Evolutionary conservation across 176 grass and related monocot species (phyloP), one percentile per base, ranked within the genome.

Genomic region (Cocos nucifera): DNA sequence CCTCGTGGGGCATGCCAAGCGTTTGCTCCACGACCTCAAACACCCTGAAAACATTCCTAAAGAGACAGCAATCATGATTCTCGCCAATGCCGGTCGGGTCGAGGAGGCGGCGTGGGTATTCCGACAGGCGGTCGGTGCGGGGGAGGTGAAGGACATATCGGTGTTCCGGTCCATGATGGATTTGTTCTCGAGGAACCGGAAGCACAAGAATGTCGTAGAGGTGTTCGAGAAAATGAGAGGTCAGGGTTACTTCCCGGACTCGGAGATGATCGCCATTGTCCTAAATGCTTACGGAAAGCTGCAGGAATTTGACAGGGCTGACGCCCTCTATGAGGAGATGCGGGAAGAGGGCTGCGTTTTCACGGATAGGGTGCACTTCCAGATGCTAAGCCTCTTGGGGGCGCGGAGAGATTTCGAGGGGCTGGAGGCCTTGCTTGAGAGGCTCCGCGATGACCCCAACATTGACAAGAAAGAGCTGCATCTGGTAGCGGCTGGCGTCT

Each of bases 51-150:
- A 67, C 73, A 70, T 97, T 32, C 29, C 83, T 24, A 97, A 91
- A 82, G 81, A 80, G 53, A 88, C 78, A 2, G 78, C 87, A n/a
- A 73, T 91, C 66, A 82, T 76, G 62, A 88, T 97, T 63, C 72
- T 97, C 32, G 87, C 93, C 15, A 88, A 73, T 24, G 78, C 93
- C 3, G 81, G 81, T 26, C 73, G 93, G 65, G 76, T 91, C 21
- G 93, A 97, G 62, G 93, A 97, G 75, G 87, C 92, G 6, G 78
- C 84, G 48, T 97, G 87, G 87, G 56, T 97, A 29, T 97, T 91
- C 72, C 79, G 83, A 26, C 83, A 86, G 62, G 78, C 87, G 2
- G 73, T 53, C 0, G 71, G 70, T 25, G 49, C 65, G 7, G 73
- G 78, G 5, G 84, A 91, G 75, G 70, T 88, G 17, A 91, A 60